phyloP scores from a whole-genome alignment of 371 early-diverging fungal species.

The Lichtheimia ramosa region DNA sequence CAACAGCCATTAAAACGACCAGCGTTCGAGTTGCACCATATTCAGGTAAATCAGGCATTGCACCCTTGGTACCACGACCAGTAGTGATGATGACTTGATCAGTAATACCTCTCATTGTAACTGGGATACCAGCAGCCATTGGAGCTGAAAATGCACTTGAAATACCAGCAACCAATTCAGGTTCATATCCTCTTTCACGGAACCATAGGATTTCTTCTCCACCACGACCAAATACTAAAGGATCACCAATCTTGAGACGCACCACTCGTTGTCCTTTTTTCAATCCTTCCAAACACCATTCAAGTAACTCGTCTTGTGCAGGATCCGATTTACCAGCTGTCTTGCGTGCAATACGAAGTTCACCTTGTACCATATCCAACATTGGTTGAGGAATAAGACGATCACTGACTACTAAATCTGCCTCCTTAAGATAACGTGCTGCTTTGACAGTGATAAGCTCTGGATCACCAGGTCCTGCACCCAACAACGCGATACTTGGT shows the following conservation, averaged over 20 bases:
- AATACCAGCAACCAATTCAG: conserved; percentile 79
- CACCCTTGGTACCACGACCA: conserved; percentile 72
- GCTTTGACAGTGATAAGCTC: conserved; percentile 76
- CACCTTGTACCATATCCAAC: conserved; percentile 60
- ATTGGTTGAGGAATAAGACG: conserved; percentile 72
- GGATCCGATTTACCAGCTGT: conserved; percentile 55
- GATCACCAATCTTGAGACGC: conserved; percentile 89
- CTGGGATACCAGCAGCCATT: conserved; percentile 66
- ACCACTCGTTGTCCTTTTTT: conserved; percentile 71
- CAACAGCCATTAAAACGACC: conserved; percentile 85
- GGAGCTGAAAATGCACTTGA: conserved; percentile 78
- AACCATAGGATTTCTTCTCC: conserved; percentile 85
- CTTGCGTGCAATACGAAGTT: conserved; percentile 71
- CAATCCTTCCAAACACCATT: conserved; percentile 71
- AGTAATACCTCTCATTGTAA: conserved; percentile 75
- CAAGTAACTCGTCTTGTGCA: conserved; percentile 71
- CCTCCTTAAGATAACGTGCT: conserved; percentile 54
- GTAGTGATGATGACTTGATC: conserved; percentile 83
- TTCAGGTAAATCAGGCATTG: conserved; percentile 72
- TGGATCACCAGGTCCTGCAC: conserved; percentile 89
- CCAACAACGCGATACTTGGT: conserved; percentile 68
- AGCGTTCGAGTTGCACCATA: conserved; percentile 68
- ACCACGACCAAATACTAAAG: conserved; percentile 90
- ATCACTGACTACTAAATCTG: conserved; percentile 85
- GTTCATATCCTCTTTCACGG: conserved; percentile 65